Evolutionary conservation across 495 filamentous ascomycete genomes (phyloP).

Genomic region (Stereocaulon alpinum): DNA sequence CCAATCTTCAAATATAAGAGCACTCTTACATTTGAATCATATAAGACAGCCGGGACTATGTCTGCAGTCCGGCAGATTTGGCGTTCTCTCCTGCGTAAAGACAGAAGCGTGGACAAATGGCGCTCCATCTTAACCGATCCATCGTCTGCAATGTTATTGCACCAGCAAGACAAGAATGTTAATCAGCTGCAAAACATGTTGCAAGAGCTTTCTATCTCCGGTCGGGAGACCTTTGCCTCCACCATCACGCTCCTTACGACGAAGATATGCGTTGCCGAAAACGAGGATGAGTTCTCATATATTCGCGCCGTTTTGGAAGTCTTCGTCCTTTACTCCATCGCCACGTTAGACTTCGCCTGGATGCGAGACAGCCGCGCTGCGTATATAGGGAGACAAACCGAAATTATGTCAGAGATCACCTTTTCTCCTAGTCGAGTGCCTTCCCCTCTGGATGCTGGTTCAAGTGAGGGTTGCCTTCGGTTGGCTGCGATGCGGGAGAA

Average conservation of each 20-base stretch:
- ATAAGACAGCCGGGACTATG: too few species aligned
- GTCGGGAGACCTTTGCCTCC: too few species aligned
- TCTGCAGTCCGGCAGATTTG: too few species aligned
- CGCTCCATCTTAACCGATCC: slow-evolving; percentile 3
- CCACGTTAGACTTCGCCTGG: not conserved
- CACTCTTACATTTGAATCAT: too few species aligned
- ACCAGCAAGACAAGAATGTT: too few species aligned
- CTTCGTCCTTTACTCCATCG: slow-evolving; percentile 9
- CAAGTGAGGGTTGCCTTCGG: too few species aligned
- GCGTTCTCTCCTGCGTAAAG: slow-evolving; percentile 1
- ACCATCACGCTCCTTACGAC: slow-evolving; percentile 1
- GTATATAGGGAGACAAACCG: slow-evolving; percentile 5
- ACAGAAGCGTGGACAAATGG: not conserved
- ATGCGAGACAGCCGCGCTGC: slow-evolving; percentile 6
- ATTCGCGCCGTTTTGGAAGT: slow-evolving; percentile 8
- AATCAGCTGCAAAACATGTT: too few species aligned
- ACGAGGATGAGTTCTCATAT: slow-evolving; percentile 4
- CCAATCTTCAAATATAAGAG: too few species aligned
- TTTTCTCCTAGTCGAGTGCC: not conserved
- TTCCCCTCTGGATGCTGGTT: too few species aligned
- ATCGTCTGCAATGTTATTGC: not conserved
- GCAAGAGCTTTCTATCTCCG: too few species aligned
- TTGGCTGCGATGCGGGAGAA: too few species aligned
- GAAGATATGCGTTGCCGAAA: slow-evolving; percentile 1
- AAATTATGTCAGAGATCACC: slow-evolving; percentile 4